These are phyloP conservation scores for Asclepias syriaca DNA, from an alignment of 257 asterid species.

Conservation along the genomic window DNA sequence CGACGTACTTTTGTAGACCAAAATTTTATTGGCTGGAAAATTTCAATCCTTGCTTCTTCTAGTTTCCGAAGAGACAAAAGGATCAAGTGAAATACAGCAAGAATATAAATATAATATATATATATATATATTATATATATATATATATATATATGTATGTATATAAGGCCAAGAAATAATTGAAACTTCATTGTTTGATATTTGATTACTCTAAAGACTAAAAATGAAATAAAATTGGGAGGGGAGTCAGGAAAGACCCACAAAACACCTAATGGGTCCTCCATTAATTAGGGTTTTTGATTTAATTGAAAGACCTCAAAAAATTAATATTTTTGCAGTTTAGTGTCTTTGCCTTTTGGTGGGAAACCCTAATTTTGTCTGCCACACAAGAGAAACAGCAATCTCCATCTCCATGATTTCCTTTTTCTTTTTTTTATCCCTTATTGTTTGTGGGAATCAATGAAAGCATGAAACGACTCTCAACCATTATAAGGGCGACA, in stretches of 20 bases:
- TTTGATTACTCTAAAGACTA: slow-evolving; percentile 3
- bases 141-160: too few species aligned
- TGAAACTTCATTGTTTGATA: neutral
- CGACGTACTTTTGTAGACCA: too few species aligned
- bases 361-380: slow-evolving; percentile 50
- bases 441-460: slow-evolving; percentile 48
- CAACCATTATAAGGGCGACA: slow-evolving; percentile 20
- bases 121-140: too few species aligned
- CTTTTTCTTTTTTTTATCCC: neutral
- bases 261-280: slow-evolving; percentile 15
- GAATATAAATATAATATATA: too few species aligned
- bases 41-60: too few species aligned
- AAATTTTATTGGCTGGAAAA: too few species aligned
- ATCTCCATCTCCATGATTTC: slow-evolving; percentile 14
- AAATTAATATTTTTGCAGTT: slow-evolving; percentile 3
- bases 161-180: neutral
- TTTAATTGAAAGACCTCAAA: slow-evolving; percentile 8
- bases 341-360: slow-evolving; percentile 26
- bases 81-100: neutral
- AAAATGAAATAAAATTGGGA: neutral
- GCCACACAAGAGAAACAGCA: slow-evolving; percentile 35
- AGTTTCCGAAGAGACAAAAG: neutral
- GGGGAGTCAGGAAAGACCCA: slow-evolving; percentile 18
- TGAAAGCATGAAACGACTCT: slow-evolving; percentile 38
- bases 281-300: slow-evolving; percentile 9